Conservation (phyloP, 2,329 filamentous ascomycete genomes). For the Bipolaris sorokiniana region DNA sequence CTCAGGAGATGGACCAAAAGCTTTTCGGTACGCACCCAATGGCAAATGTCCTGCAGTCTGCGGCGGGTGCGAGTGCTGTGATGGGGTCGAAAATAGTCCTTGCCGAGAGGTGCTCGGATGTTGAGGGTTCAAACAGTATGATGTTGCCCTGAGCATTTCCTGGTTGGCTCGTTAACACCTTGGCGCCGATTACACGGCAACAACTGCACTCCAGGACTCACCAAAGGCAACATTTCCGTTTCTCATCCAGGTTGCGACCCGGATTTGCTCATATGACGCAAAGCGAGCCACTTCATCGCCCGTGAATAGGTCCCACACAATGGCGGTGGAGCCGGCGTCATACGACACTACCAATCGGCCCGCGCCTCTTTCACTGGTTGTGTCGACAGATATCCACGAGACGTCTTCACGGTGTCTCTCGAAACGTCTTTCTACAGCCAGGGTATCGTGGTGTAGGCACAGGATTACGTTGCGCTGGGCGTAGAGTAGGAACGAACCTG, state of each 20-base stretch:
- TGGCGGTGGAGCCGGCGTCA: conserved; percentile 86
- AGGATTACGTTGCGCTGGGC: conserved; percentile 81
- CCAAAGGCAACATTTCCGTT: conserved; percentile 98
- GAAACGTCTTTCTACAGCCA: conserved; percentile 87
- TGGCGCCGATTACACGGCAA: conserved; percentile 1
- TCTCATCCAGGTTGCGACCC: conserved; percentile 90
- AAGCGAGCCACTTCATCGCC: conserved; percentile 92
- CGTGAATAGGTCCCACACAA: conserved; percentile 95
- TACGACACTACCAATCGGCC: conserved; percentile 92
- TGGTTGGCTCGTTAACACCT: conserved; percentile 49
- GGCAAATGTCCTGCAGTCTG: conserved; percentile 92
- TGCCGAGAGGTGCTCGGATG: conserved; percentile 88
- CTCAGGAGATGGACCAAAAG: not conserved
- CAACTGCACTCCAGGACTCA: conserved; percentile 55
- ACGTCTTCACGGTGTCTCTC: conserved; percentile 83
- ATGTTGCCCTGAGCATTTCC: conserved; percentile 92
- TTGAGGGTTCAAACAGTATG: conserved; percentile 91
- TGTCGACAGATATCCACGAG: conserved; percentile 84
- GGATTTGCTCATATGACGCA: conserved; percentile 84
- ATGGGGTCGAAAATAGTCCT: conserved; percentile 94
- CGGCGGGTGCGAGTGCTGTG: conserved; percentile 86
- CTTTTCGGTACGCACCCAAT: conserved; percentile 71
- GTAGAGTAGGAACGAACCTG: conserved; percentile 88
- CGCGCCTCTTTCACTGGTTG: conserved; percentile 82
- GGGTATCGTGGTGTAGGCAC: conserved; percentile 88